phyloP scores from a whole-genome alignment of 2,329 filamentous ascomycete species.

The Thyridium curvatum region DNA sequence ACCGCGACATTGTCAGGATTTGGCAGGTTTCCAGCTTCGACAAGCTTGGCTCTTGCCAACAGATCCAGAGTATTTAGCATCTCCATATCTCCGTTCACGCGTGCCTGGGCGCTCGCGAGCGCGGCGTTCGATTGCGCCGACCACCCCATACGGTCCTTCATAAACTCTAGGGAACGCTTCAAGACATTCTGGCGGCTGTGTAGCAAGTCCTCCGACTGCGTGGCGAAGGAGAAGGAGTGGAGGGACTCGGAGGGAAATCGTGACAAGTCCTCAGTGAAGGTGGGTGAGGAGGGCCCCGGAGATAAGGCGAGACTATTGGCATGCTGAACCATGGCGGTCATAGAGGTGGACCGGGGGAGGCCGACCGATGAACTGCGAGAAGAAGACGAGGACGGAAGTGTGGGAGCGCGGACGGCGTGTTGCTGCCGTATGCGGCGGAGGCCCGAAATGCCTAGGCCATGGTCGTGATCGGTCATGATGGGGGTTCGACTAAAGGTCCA shows the following conservation, averaged over 20 bases:
- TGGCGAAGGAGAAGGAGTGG: constrained; percentile 96
- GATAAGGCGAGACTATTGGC: constrained; percentile 40
- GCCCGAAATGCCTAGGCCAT: constrained; percentile 78
- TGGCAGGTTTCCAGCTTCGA: constrained; percentile 60
- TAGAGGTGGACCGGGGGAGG: constrained; percentile 63
- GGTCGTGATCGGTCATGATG: constrained; percentile 79
- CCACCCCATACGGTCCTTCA: constrained; percentile 88
- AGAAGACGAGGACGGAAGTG: constrained; percentile 58
- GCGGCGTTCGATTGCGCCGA: constrained; percentile 62
- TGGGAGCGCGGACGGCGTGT: constrained; percentile 59
- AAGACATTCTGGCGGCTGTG: constrained; percentile 89
- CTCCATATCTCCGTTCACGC: constrained; percentile 75
- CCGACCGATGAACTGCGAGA: constrained; percentile 53
- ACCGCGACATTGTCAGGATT: constrained; percentile 32
- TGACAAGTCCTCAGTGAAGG: constrained; percentile 79
- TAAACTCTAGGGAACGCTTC: constrained; percentile 92
- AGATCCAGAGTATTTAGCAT: constrained; percentile 88
- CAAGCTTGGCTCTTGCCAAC: constrained; percentile 72
- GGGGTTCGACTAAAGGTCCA: constrained; percentile 55
- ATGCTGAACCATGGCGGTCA: constrained; percentile 58
- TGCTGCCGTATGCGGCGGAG: constrained; percentile 91
- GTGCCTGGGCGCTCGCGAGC: constrained; percentile 77
- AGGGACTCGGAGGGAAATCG: constrained; percentile 93
- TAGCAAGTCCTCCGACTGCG: constrained; percentile 87
- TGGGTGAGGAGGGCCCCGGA: constrained; percentile 64